Conservation (phyloP, 192 early-diverging fungal species). For the Coemansia nantahalensis region DNA sequence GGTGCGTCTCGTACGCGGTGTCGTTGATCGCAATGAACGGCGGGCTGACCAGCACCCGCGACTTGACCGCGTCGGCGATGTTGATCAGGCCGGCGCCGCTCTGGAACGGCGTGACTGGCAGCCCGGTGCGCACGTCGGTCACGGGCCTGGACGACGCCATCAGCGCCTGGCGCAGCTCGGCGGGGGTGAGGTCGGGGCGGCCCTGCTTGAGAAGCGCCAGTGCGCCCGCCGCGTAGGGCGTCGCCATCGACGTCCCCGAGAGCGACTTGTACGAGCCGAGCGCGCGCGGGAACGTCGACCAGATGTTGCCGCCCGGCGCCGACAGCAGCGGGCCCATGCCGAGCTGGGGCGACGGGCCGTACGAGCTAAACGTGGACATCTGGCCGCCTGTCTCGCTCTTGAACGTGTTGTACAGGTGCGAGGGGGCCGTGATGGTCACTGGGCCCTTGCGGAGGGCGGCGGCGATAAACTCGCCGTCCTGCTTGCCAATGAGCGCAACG, state of each 20-base stretch:
- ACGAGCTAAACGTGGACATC: constrained; percentile 62
- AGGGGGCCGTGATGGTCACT: constrained; percentile 19
- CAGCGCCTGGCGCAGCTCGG: constrained; percentile 27
- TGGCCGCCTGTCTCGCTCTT: constrained; percentile 45
- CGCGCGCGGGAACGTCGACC: constrained; percentile 57
- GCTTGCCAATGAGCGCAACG: constrained; percentile 34
- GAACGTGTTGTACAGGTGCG: constrained; percentile 18
- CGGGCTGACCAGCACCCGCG: constrained; percentile 57
- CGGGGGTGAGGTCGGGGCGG: constrained; percentile 23
- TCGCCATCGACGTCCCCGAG: constrained; percentile 84
- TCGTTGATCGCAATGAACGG: constrained; percentile 56
- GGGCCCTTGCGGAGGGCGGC: constrained; percentile 5
- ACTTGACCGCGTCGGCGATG: constrained; percentile 57
- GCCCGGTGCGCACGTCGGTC: constrained; percentile 29
- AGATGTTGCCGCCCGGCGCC: constrained; percentile 69
- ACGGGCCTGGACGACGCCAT: constrained; percentile 57
- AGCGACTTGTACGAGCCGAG: constrained; percentile 42
- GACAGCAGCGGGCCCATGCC: constrained; percentile 59
- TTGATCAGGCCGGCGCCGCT: constrained; percentile 75
- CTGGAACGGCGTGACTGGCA: constrained; percentile 41
- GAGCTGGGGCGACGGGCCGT: constrained; percentile 62
- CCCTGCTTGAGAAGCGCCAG: constrained; percentile 64
- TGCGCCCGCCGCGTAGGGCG: constrained; percentile 69
- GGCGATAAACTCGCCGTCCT: constrained; percentile 38
- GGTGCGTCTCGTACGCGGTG: constrained; percentile 5